Evolutionary conservation across 1,284 basidiomycete species (phyloP), one percentile per base, ranked within the genome.

Genomic region (Fereydounia khargensis): DNA sequence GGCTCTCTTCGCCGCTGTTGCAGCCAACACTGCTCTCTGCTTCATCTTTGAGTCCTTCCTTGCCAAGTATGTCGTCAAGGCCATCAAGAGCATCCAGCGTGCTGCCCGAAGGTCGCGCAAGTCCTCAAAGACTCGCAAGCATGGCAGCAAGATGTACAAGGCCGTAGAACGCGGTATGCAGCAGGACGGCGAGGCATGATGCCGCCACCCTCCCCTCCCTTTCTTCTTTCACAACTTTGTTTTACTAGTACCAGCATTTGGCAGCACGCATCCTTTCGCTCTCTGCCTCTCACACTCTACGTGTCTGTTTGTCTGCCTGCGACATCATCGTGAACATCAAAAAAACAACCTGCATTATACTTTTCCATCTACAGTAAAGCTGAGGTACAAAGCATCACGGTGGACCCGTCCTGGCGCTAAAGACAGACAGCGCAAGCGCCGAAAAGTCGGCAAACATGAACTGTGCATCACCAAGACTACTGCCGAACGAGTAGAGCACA

Each of bases 401-500:
- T 14, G 58, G 58, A 1, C 58, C 58, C 1, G 58, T 56, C 6
- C 58, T 17, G 1, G 58, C 58, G 8, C 45, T 49, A 28, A 61
- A 61, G 11, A 53, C 58, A 14, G 45, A 47, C 16, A 61, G 35
- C 5, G 35, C 13, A 24, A 56, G 22, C 6, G 21, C 42, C 18
- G 35, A 34, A 31, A 56, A 56, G 39, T 56, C 53, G 16, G 25
- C 32, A 10, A 35, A 96, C 22, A 98, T 80, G 78, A 98, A 95
- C 87, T 92, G 69, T 77, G 96, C 95, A 76, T 99, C 95, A 40
- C 92, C 92, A 34, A 99, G 79, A 33, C 90, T 92, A 18, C 91
- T 94, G 0, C 92, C 95, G 70, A 98, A 95, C 1, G 89, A 90
- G 78, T 99, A 99, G 33, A 99, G 78, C 41, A 97, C 77, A 1